Conservation (phyloP, 371 early-diverging fungal species). For the Mucor circinelloides region DNA sequence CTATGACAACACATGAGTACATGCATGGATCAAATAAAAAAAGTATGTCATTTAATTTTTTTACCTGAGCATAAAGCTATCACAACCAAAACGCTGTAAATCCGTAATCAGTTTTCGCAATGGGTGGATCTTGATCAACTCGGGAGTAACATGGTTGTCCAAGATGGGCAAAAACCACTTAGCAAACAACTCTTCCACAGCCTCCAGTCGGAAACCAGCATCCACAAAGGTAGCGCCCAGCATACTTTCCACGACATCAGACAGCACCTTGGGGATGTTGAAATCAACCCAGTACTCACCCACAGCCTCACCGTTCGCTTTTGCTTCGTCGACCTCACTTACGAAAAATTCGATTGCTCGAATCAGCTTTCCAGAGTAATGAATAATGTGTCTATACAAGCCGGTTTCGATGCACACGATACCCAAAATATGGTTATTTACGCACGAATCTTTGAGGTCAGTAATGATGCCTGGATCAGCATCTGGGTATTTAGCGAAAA, state of each 20-base stretch:
- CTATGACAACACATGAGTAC: conserved; percentile 16
- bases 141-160: conserved; percentile 57
- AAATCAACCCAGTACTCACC: conserved; percentile 76
- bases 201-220: conserved; percentile 66
- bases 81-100: conserved; percentile 53
- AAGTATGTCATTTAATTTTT: not conserved
- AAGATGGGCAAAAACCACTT: conserved; percentile 57
- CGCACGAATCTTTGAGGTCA: conserved; percentile 82
- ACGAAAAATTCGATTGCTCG: conserved; percentile 54
- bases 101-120: conserved; percentile 41
- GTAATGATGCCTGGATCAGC: conserved; percentile 73
- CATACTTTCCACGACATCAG: conserved; percentile 88
- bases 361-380: conserved; percentile 59
- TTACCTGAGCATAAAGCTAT: conserved; percentile 51
- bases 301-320: conserved; percentile 33
- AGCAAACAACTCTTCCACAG: conserved; percentile 52
- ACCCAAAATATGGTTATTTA: conserved; percentile 85
- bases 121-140: conserved; percentile 58
- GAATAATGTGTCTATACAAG: conserved; percentile 68
- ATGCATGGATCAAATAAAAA: conserved; percentile 1
- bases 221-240: conserved; percentile 92
- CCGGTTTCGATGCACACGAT: conserved; percentile 66
- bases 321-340: conserved; percentile 42
- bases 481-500: conserved; percentile 62
- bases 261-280: conserved; percentile 83